phyloP scores from a whole-genome alignment of 768 basidiomycete species.

The Tylopilus rubrobrunneus region DNA sequence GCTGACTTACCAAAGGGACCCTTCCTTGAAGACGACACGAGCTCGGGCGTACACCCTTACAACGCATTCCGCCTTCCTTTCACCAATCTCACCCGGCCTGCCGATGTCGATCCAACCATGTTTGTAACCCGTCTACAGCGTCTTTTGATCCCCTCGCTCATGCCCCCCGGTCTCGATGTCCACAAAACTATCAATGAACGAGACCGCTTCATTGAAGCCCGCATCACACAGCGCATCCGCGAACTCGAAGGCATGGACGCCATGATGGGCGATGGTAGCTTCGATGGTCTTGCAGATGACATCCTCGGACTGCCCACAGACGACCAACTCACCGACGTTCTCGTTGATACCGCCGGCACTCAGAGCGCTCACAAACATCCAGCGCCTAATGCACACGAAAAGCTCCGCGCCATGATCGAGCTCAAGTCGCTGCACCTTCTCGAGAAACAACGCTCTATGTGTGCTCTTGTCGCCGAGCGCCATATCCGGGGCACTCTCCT shows the following conservation, averaged over 20 bases:
- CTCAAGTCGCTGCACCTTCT: conserved; percentile 85
- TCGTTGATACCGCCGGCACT: conserved; percentile 34
- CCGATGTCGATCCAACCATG: conserved; percentile 55
- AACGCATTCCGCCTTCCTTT: conserved; percentile 88
- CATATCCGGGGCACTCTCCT: conserved; percentile 85
- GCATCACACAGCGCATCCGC: conserved; percentile 81
- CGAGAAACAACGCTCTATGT: conserved; percentile 86
- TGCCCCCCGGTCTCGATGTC: conserved; percentile 90
- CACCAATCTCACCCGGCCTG: conserved; percentile 65
- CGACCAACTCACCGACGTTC: conserved; percentile 17
- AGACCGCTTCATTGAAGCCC: conserved; percentile 84
- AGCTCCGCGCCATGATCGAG: conserved; percentile 88
- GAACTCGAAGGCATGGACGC: conserved; percentile 81
- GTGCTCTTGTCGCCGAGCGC: conserved; percentile 81
- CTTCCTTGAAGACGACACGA: conserved; percentile 73
- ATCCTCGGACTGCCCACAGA: conserved; percentile 12
- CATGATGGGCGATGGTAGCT: conserved; percentile 73
- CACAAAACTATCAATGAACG: conserved; percentile 89
- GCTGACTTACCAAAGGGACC: conserved; percentile 67
- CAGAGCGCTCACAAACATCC: conserved; percentile 39
- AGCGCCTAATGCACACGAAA: conserved; percentile 66
- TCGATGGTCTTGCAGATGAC: conserved; percentile 48
- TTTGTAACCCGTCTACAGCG: conserved; percentile 74
- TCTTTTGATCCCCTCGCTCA: conserved; percentile 81
- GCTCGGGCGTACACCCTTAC: conserved; percentile 86